Percentiles rank a stretch among this genome's conserved stretches.
Evolutionary conservation across 257 asterid species (phyloP).

Genomic region (Scutellaria minor): DNA sequence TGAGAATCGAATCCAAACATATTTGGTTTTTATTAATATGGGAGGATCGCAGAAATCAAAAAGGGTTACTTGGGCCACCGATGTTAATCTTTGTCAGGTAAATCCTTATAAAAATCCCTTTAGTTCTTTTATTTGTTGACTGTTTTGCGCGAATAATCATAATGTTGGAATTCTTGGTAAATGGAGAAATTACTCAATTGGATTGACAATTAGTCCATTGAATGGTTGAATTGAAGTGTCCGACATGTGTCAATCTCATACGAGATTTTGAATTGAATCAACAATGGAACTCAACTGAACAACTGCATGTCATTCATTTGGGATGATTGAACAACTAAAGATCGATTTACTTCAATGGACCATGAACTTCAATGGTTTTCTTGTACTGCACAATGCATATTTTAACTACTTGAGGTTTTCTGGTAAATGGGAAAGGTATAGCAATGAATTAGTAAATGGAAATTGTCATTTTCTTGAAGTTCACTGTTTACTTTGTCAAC

Average conservation of each 20-base stretch:
- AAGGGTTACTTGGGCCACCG: slow-evolving; percentile 91
- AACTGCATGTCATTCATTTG: slow-evolving; percentile 22
- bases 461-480: background rate
- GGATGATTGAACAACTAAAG: background rate
- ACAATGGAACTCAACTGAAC: background rate
- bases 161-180: background rate
- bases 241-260: background rate
- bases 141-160: background rate
- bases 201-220: background rate
- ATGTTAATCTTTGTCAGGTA: slow-evolving; percentile 98
- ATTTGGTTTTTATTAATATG: slow-evolving; percentile 58
- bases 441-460: background rate
- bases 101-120: slow-evolving; percentile 6
- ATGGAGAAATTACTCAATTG: background rate
- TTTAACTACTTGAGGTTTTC: background rate
- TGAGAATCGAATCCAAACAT: slow-evolving; percentile 45
- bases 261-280: background rate
- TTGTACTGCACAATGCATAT: slow-evolving; percentile 17
- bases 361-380: background rate
- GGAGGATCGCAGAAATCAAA: slow-evolving; percentile 87
- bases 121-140: slow-evolving; percentile 31
- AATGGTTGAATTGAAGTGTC: background rate
- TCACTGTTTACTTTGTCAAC: background rate
- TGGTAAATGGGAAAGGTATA: background rate
- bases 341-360: background rate